Percentiles rank a stretch among this genome's conserved stretches.
These are phyloP conservation scores for Linum lewisii DNA, from an alignment of 345 rosid species.

Conservation along the genomic window DNA sequence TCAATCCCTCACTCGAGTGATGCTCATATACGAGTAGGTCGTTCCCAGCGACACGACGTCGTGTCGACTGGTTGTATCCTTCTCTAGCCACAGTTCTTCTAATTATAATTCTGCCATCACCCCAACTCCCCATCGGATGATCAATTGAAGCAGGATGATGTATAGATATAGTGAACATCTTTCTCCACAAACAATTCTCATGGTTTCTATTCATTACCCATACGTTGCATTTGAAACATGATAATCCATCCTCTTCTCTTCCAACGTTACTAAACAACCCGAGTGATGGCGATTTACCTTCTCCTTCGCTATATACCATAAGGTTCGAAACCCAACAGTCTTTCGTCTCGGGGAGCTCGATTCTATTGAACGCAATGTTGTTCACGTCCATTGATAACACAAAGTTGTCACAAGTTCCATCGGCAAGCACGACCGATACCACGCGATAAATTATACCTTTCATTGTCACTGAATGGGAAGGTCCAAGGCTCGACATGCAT, in stretches of 20 bases:
- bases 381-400: not conserved
- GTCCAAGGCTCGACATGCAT: not conserved
- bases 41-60: not conserved
- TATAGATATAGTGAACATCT: not conserved
- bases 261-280: not conserved
- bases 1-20: not conserved
- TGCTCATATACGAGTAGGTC: not conserved
- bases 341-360: not conserved
- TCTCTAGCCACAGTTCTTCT: not conserved
- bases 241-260: not conserved
- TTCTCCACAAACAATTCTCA: not conserved
- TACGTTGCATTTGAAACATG: not conserved
- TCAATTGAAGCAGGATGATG: not conserved
- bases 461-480: not conserved
- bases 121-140: not conserved
- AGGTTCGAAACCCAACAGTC: not conserved
- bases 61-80: not conserved
- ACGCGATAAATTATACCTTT: not conserved
- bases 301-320: not conserved
- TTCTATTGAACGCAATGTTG: not conserved
- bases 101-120: not conserved
- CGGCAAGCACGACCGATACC: not conserved
- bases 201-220: not conserved
- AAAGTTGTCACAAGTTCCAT: not conserved
- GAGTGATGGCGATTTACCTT: not conserved